Percentiles rank a stretch among this genome's conserved stretches.
Conservation (phyloP, 1,284 basidiomycete genomes). For the Hypsizygus ulmarius region DNA sequence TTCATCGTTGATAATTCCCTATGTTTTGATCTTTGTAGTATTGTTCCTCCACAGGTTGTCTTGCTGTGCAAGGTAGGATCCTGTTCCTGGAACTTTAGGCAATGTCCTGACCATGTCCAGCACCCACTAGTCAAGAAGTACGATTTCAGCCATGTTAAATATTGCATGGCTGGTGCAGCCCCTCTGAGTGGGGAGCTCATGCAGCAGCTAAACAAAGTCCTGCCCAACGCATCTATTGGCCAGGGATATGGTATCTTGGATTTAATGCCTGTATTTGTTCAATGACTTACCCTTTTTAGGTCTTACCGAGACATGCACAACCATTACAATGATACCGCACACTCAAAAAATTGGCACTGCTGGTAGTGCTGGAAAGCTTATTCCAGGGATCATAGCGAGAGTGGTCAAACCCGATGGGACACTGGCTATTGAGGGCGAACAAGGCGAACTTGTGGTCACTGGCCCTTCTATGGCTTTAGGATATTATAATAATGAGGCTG, state of each 20-base stretch:
- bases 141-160: slow-evolving; percentile 42
- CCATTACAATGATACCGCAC: slow-evolving; percentile 41
- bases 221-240: slow-evolving; percentile 44
- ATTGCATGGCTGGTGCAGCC: slow-evolving; percentile 44
- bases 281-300: slow-evolving; percentile 27
- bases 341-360: slow-evolving; percentile 48
- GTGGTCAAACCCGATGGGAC: slow-evolving; percentile 62
- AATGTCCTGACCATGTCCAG: slow-evolving; percentile 21
- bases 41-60: slow-evolving; percentile 48
- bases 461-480: slow-evolving; percentile 57
- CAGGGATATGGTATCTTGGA: slow-evolving; percentile 43
- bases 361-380: slow-evolving; percentile 56
- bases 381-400: slow-evolving; percentile 52
- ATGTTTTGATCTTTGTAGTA: slow-evolving; percentile 24
- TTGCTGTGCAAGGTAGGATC: slow-evolving; percentile 43
- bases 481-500: slow-evolving; percentile 53
- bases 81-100: background rate
- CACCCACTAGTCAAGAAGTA: slow-evolving; percentile 35
- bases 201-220: slow-evolving; percentile 29
- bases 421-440: slow-evolving; percentile 57
- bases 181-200: slow-evolving; percentile 44
- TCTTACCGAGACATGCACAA: slow-evolving; percentile 43
- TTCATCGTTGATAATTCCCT: background rate
- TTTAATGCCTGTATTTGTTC: slow-evolving; percentile 9
- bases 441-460: slow-evolving; percentile 62